Evolutionary conservation across 2,329 filamentous ascomycete genomes (phyloP).

Genomic region (Paracamarosporium sp.): DNA sequence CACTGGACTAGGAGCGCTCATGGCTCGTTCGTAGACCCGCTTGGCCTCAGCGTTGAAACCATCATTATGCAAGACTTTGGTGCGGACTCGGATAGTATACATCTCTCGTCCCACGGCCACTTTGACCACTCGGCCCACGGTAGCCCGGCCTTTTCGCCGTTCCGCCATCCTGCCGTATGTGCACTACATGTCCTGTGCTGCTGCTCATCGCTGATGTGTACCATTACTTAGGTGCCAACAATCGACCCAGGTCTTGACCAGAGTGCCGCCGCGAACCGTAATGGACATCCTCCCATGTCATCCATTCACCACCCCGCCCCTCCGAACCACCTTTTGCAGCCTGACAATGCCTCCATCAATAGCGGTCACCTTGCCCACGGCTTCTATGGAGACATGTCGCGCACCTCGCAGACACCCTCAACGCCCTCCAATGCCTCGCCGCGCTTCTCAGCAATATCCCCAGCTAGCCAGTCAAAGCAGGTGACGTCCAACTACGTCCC

Average conservation of each 20-base stretch:
- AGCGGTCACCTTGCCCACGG: conserved; percentile 36
- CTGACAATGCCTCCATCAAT: conserved; percentile 41
- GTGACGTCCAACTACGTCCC: conserved; percentile 43
- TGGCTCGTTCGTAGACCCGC: conserved; percentile 42
- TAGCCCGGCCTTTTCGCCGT: conserved; percentile 40
- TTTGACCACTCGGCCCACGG: conserved; percentile 41
- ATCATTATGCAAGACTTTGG: conserved; percentile 48
- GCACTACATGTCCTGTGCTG: neutral
- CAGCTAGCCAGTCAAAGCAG: conserved; percentile 43
- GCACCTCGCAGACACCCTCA: conserved; percentile 44
- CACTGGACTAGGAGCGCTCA: conserved; percentile 28
- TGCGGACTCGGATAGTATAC: conserved; percentile 40
- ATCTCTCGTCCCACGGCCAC: conserved; percentile 27
- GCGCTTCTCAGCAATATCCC: conserved; percentile 46
- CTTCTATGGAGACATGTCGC: conserved; percentile 48
- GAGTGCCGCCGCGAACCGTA: conserved; percentile 39
- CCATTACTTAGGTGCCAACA: conserved; percentile 27
- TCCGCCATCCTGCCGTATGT: conserved; percentile 38
- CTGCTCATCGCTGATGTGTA: neutral
- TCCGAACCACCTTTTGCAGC: conserved; percentile 41
- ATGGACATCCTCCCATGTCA: conserved; percentile 45
- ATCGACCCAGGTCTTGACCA: conserved; percentile 47
- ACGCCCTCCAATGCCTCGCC: conserved; percentile 47
- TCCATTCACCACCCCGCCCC: conserved; percentile 33
- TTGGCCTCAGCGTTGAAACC: conserved; percentile 25